phyloP scores from a whole-genome alignment of 306 rosid species.

The Abrus precatorius region DNA sequence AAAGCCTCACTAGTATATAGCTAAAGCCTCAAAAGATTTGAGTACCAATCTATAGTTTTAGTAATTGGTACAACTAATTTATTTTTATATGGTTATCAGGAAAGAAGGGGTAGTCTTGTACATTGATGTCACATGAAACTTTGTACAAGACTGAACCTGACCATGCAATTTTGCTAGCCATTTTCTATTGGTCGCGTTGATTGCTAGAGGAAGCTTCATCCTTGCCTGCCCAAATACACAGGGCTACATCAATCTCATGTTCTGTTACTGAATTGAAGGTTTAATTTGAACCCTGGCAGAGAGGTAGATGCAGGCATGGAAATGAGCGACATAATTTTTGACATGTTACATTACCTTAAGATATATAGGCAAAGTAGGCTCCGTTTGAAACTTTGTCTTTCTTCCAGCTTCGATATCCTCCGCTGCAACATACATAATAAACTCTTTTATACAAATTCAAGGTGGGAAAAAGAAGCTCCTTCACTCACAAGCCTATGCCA shows the following conservation, averaged over 20 bases:
- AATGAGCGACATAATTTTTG: neutral
- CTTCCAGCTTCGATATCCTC: constrained; percentile 92
- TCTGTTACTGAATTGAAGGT: constrained; percentile 27
- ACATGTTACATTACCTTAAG: constrained; percentile 73
- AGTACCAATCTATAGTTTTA: neutral
- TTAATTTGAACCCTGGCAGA: constrained; percentile 47
- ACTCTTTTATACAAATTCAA: constrained; percentile 33
- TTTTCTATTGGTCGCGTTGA: constrained; percentile 67
- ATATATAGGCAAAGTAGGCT: constrained; percentile 84
- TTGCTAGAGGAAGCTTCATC: constrained; percentile 68
- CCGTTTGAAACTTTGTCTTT: constrained; percentile 70
- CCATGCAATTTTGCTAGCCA: constrained; percentile 73
- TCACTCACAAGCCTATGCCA: constrained; percentile 19
- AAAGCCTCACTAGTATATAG: neutral
- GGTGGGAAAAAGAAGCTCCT: constrained; percentile 39
- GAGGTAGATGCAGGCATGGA: constrained; percentile 23
- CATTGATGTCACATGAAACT: constrained; percentile 72
- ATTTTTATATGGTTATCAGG: constrained; percentile 39
- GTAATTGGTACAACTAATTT: neutral
- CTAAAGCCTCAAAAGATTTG: neutral
- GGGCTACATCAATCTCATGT: constrained; percentile 61
- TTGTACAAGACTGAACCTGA: constrained; percentile 87
- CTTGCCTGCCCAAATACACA: constrained; percentile 79
- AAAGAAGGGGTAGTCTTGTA: constrained; percentile 75
- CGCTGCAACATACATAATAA: constrained; percentile 69